Evolutionary conservation across 352 stramenopile genomes (phyloP), one percentile per base, ranked within the genome.

Genomic region (Plasmopara muralis): DNA sequence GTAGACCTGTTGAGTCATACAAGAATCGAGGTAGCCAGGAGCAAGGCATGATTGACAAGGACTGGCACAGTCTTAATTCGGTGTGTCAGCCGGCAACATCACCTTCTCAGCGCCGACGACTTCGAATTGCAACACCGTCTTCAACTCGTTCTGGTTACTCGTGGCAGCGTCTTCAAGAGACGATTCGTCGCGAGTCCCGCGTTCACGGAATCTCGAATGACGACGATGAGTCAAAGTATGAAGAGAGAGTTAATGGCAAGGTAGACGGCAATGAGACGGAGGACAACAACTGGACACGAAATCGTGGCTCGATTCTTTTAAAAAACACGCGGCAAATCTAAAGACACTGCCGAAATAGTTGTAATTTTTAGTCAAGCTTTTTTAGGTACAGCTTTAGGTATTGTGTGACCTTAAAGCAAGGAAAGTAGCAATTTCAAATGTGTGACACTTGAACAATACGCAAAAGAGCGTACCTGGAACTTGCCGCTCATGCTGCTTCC

Each of bases 151-250:
- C 66, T 16, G 77, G 74, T n/a, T 91, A 91, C 61, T 89, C 77
- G 43, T 91, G 81, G 81, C 64, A 80, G 28, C 60, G 77, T 43
- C 66, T 91, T 2, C 81, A 91, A 55, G 81, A 89, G 49, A 89
- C 76, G 0, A 77, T 89, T 40, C 65, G 64, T 29, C 74, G 62
- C 31, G 77, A 91, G 62, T 91, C 77, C 5, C 70, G 72, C 31
- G 73, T 64, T 20, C 64, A 87, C n/a, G 72, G 76, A 5, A 68
- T 88, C 43, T 55, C 68, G 12, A 69, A 74, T 18, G 65, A 79
- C 8, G 64, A 77, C 4, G 68, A 75, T 9, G 74, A 38, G 4
- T 50, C 62, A 4, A 68, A 70, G 6, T 56, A 67, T 29, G 61
- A 66, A 15, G 25, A 70, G 6, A 68, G 74, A n/a, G 15, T n/a